A percentile compares a stretch with the other conserved stretches of the same genome.
These are phyloP conservation scores for Fusarium begoniae DNA, from an alignment of 2,329 filamentous ascomycete genomes.

Conservation along the genomic window DNA sequence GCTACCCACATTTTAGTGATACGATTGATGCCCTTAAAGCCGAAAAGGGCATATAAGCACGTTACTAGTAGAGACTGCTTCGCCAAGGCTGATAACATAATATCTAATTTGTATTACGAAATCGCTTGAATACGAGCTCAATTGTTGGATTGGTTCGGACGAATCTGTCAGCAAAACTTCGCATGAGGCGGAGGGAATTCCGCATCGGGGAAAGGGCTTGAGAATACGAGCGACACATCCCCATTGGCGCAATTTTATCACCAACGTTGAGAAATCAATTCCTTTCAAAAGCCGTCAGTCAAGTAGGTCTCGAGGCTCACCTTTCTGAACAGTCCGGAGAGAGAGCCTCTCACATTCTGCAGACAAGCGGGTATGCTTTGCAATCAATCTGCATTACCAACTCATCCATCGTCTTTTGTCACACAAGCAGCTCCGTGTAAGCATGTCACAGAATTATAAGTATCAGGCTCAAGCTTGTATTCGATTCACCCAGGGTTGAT, in stretches of 20 bases:
- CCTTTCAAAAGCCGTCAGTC: no score
- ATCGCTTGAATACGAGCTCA: background rate
- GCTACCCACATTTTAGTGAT: no score
- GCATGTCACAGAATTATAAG: background rate
- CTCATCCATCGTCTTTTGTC: background rate
- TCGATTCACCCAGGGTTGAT: no score
- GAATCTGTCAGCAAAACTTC: background rate
- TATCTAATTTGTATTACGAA: fast-evolving
- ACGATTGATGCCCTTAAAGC: background rate
- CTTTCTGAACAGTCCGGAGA: background rate
- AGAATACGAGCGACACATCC: background rate
- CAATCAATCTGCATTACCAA: background rate
- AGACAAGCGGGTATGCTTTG: background rate
- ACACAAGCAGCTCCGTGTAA: background rate
- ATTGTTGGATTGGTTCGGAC: background rate
- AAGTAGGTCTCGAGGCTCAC: no score
- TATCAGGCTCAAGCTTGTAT: no score
- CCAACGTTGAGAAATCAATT: no score
- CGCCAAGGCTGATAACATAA: no score
- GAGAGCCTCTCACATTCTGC: background rate
- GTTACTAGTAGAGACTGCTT: background rate
- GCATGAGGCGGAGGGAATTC: background rate
- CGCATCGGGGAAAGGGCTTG: no score
- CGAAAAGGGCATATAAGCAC: background rate
- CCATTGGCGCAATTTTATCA: background rate